Evolutionary conservation across 2,329 filamentous ascomycete species (phyloP).

Genomic region (Uncinocarpus reesii): DNA sequence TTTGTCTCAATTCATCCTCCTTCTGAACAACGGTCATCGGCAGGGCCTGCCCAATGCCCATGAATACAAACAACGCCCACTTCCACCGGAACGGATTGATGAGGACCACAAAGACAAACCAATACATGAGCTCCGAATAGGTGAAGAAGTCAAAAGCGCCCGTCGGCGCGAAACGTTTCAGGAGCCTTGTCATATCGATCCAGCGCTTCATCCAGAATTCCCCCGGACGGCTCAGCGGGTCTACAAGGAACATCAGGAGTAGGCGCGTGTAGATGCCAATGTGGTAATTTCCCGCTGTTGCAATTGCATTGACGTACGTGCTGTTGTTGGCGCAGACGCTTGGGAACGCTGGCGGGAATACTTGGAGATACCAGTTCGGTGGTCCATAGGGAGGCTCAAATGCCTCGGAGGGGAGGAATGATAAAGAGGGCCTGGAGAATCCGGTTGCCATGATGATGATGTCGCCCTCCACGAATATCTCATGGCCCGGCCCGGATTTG

Average conservation of each 20-base stretch:
- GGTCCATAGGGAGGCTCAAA: conserved; percentile 65
- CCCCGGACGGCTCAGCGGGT: conserved; percentile 62
- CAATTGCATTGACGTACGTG: conserved; percentile 71
- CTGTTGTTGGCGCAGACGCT: conserved; percentile 72
- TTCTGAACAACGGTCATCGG: conserved; percentile 56
- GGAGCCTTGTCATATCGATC: conserved; percentile 69
- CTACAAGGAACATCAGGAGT: conserved; percentile 73
- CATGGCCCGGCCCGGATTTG: conserved; percentile 60
- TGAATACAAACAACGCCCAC: conserved; percentile 75
- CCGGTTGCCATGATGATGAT: conserved; percentile 77
- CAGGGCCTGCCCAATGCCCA: conserved; percentile 57
- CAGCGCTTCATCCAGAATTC: conserved; percentile 70
- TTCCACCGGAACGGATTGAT: conserved; percentile 87
- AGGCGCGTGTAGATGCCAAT: conserved; percentile 84
- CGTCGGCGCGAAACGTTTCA: conserved; percentile 61
- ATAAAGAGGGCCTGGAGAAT: conserved; percentile 61
- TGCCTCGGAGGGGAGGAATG: conserved; percentile 62
- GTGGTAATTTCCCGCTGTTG: conserved; percentile 76
- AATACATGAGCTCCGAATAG: conserved; percentile 73
- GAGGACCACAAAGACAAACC: conserved; percentile 68
- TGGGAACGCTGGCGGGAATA: conserved; percentile 65
- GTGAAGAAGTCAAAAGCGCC: conserved; percentile 84
- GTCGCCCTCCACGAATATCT: conserved; percentile 59
- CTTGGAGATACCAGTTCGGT: conserved; percentile 82
- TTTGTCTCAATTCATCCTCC: conserved; percentile 46